These are phyloP conservation scores for Paraurostyla sp. DNA, from an alignment of 73 alveolate genomes.

Conservation along the genomic window DNA sequence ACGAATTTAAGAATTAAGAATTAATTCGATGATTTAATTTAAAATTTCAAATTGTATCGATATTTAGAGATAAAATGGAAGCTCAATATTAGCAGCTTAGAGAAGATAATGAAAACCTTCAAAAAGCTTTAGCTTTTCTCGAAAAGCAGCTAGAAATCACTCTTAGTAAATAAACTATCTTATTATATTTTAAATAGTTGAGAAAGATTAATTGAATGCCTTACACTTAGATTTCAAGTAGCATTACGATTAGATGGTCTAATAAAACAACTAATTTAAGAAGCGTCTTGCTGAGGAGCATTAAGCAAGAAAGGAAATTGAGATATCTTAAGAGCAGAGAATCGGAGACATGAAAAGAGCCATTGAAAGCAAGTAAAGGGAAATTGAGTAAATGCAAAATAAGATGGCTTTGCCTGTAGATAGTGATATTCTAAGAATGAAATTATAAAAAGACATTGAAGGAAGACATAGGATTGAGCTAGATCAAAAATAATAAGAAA, in stretches of 20 bases:
- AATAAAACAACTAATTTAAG: slow-evolving; percentile 15
- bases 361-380: slow-evolving; percentile 76
- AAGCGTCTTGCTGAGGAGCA: slow-evolving; percentile 63
- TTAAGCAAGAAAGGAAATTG: slow-evolving; percentile 53
- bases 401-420: slow-evolving; percentile 80
- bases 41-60: too few relatives aligned
- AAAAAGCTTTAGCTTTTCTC: slow-evolving; percentile 5
- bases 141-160: slow-evolving; percentile 46
- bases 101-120: slow-evolving; percentile 48
- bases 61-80: not conserved
- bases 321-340: slow-evolving; percentile 60
- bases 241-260: slow-evolving; percentile 31
- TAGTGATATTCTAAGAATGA: slow-evolving; percentile 76
- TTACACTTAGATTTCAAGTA: slow-evolving; percentile 54
- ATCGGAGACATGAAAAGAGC: slow-evolving; percentile 65
- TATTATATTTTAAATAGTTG: too few relatives aligned
- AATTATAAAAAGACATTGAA: slow-evolving; percentile 78
- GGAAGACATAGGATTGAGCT: slow-evolving; percentile 75
- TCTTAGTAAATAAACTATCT: slow-evolving; percentile 27
- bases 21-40: too few relatives aligned
- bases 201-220: slow-evolving; percentile 45
- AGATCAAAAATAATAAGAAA: slow-evolving; percentile 71
- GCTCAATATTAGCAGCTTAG: not conserved
- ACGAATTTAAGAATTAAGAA: too few relatives aligned
- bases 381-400: slow-evolving; percentile 77